Evolutionary conservation across 73 alveolate species (phyloP).

Genomic region (Paramecium biaurelia): DNA sequence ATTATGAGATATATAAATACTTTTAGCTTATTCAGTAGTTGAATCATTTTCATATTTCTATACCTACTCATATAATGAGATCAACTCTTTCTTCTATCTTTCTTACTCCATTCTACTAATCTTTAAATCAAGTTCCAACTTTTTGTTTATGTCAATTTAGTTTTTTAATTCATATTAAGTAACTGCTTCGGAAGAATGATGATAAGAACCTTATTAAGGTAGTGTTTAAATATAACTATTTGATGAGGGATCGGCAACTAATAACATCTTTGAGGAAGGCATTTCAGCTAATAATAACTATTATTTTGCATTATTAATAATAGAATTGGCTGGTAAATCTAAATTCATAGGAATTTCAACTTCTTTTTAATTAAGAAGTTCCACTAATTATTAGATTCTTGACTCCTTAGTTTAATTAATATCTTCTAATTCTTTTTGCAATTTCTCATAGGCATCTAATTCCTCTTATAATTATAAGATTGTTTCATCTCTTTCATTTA

Average conservation of each 20-base stretch:
- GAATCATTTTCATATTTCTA: background rate
- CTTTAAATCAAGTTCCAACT: background rate
- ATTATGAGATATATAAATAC: background rate
- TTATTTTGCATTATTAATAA: background rate
- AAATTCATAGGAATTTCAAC: background rate
- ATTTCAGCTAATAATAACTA: background rate
- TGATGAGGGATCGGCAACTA: constrained; percentile 24
- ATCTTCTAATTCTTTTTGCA: constrained; percentile 82
- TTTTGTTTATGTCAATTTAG: background rate
- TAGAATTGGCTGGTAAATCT: background rate
- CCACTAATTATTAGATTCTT: constrained; percentile 30
- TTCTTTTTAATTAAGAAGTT: background rate
- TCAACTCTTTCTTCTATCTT: background rate
- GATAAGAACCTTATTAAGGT: background rate
- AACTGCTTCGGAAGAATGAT: background rate
- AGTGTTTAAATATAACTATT: background rate
- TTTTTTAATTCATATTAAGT: background rate
- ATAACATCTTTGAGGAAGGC: background rate
- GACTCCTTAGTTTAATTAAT: constrained; percentile 61
- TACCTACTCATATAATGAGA: background rate
- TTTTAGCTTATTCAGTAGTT: background rate
- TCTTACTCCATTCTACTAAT: background rate
- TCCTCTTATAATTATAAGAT: constrained; percentile 95
- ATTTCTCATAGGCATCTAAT: constrained; percentile 91
- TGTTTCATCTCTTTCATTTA: constrained; percentile 98